Base-by-base conservation (phyloP, 495 filamentous ascomycete species). In the Penicillium maclennaniae region DNA sequence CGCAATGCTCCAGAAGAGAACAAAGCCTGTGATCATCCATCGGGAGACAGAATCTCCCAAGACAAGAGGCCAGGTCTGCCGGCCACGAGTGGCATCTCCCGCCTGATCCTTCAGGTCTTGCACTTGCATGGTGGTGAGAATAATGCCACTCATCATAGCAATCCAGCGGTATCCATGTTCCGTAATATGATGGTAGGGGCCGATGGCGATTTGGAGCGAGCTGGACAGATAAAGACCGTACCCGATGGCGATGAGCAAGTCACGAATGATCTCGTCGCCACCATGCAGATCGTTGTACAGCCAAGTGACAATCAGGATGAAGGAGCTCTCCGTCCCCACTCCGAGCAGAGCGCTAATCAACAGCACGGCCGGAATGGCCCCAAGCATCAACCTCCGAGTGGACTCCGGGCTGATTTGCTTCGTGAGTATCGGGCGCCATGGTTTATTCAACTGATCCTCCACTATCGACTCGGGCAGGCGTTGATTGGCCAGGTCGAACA, bases 251-350 rank as follows among this genome's bases (percentile, higher is more conserved):
- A 72, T 81, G 43, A 83, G 63, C 0, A 69, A n/a, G 40, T 83
- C 71, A 3, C 81, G 67, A 3, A 68, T 57, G 10, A 69, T 52
- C 41, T 77, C 70, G 52, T 82, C 76, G 6, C 66, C 74, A 0
- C 74, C 77, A 8, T 63, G 50, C 4, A 81, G 63, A 50, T 84
- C 77, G 56, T 83, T 83, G 66, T 86, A 83, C 44, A 79, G 54
- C 65, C 70, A 83, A 0, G 58, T 74, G 6, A 80, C 48, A 7
- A 74, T 43, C 21, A 72, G 43, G 27, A 81, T 56, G 14, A 68
- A 36, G 1, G 69, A 36, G 1, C 60, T 64, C 28, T 77, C 66
- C 3, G 59, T 47, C 31, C 62, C 56, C 12, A 58, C 71, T 7
- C 76, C 75, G 0, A 82, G 56, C 12, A 31, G 42, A 15, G 49